Conservation (phyloP, 2,329 filamentous ascomycete species). For the Pseudogymnoascus sp. region DNA sequence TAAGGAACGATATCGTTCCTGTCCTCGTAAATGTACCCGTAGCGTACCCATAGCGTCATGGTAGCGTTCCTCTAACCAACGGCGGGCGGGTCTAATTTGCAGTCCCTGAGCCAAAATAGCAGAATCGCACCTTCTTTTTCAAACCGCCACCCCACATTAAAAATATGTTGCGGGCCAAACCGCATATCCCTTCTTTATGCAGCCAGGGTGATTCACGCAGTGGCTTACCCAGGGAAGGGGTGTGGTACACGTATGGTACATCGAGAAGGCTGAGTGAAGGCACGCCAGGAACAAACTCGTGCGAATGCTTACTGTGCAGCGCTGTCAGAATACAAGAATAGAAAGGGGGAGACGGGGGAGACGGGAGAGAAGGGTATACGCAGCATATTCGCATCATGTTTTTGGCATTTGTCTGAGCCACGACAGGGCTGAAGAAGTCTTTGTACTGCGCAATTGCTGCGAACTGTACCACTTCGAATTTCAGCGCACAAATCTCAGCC, state of each 20-base stretch:
- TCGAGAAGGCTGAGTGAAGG: background rate
- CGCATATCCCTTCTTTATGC: slow-evolving; percentile 7
- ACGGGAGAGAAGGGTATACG: background rate
- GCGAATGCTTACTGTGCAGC: too few species aligned
- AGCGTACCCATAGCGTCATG: background rate
- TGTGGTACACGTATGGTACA: background rate
- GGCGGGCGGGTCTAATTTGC: background rate
- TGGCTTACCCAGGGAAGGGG: background rate
- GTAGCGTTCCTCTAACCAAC: background rate
- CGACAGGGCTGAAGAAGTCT: background rate
- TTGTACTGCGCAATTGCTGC: background rate
- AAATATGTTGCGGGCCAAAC: slow-evolving; percentile 2
- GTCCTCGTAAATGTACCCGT: too few species aligned
- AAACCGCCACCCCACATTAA: slow-evolving; percentile 2
- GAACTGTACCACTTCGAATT: background rate
- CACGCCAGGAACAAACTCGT: too few species aligned
- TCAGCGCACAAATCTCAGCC: background rate
- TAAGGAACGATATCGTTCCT: background rate
- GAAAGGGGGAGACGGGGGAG: too few species aligned
- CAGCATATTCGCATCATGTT: background rate
- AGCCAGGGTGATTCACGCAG: background rate
- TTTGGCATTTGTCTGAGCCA: background rate
- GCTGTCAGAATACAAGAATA: too few species aligned
- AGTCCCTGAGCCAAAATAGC: background rate
- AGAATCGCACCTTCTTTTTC: background rate